These are phyloP conservation scores for Cladochytrium replicatum DNA, from an alignment of 192 early-diverging fungal genomes.

Conservation along the genomic window DNA sequence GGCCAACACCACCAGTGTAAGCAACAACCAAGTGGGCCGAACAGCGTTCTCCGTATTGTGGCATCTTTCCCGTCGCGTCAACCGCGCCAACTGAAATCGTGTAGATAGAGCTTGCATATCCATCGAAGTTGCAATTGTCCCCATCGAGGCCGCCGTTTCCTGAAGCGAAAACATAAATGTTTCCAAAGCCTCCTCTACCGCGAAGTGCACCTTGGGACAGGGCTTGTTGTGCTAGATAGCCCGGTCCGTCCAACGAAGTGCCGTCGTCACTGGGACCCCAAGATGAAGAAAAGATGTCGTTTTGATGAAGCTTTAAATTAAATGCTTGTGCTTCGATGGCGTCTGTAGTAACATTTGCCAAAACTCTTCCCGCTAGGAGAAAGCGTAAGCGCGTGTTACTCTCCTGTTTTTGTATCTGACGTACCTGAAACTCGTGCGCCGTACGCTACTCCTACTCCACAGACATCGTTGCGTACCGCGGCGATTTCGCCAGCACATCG, in stretches of 20 bases:
- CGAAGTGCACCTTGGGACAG: conserved; percentile 64
- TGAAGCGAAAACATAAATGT: conserved; percentile 72
- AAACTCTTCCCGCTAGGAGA: conserved; percentile 36
- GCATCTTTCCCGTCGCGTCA: conserved; percentile 49
- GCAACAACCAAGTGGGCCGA: conserved; percentile 69
- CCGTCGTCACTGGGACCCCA: conserved; percentile 82
- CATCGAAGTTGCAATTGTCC: conserved; percentile 81
- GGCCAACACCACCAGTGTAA: conserved; percentile 56
- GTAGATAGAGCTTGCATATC: conserved; percentile 75
- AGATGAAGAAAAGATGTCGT: conserved; percentile 77
- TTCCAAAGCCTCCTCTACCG: conserved; percentile 61
- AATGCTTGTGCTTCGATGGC: conserved; percentile 69
- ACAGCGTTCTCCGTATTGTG: conserved; percentile 65
- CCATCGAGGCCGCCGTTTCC: conserved; percentile 62
- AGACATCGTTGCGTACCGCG: conserved; percentile 63
- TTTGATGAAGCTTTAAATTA: conserved; percentile 68
- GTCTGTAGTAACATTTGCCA: conserved; percentile 67
- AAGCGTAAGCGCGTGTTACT: neutral
- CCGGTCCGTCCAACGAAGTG: conserved; percentile 57
- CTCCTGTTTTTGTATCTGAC: too few relatives aligned
- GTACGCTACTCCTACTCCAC: conserved; percentile 75
- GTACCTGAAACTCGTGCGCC: conserved; percentile 61
- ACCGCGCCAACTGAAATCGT: conserved; percentile 75
- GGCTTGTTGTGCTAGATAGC: conserved; percentile 54
- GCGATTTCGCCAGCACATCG: conserved; percentile 85